Base-by-base conservation (phyloP, 1,284 basidiomycete species). In the Cutaneotrichosporon mucoides region DNA sequence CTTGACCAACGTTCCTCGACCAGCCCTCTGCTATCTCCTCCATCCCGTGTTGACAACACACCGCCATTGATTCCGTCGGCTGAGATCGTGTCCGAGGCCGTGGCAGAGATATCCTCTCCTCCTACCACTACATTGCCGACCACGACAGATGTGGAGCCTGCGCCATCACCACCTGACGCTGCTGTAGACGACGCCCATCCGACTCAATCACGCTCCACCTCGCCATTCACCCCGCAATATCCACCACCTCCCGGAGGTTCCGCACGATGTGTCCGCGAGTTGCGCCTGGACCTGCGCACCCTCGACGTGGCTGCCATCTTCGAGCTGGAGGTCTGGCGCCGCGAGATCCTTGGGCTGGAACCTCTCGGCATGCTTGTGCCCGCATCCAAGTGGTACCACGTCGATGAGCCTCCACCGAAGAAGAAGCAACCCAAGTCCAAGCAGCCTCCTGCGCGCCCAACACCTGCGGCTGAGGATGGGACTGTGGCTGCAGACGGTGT, bases 231-330 rank as follows among this genome's bases (percentile, higher is more conserved):
- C 6, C 55, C 60, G 5, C 41, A 40, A 1, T 63, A 69, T 52
- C 55, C 67, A 9, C 60, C 68, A 3, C 71, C 73, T 4, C 73
- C 73, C 0, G 60, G 62, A 5, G 68, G 61, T 2, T 64, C 68
- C 0, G 62, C 52, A 13, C 64, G 68, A 5, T 65, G 63, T 6
- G 56, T 70, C 2, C 68, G 72, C n/a, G 73, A 73, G 57, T 61
- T 76, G 9, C 67, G 72, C 3, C 59, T 76, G 12, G 73, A 76
- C 51, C 53, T 76, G 0, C 66, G 73, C 13, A 69, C 70, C 0
- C 65, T 76, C 8, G 71, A 73, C 47, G 64, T 72, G 0, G 68
- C 68, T 0, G 72, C 73, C 3, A 63, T 76, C 13, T 73, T 73
- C 53, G 62, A 66, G 1, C 63, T 76, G 11, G 74, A 76, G 51